A percentile compares a stretch with the other conserved stretches of the same genome.
Conservation (phyloP, 2,329 filamentous ascomycete species). For the Ceratocystis variospora region DNA sequence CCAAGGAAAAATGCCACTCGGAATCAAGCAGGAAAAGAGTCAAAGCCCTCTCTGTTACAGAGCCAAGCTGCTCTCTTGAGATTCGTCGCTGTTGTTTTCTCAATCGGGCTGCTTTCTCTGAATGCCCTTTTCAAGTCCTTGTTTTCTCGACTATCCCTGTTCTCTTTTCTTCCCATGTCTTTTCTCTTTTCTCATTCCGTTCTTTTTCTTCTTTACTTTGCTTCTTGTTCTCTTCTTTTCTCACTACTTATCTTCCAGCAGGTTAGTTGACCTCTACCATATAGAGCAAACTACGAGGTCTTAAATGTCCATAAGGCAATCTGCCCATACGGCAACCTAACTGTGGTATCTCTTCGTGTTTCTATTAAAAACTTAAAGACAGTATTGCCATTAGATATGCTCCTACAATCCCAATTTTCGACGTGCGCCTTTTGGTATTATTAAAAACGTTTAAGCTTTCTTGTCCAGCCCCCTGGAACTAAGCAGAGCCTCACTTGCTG, state of each 20-base stretch:
- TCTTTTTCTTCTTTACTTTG: background rate
- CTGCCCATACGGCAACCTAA: no score
- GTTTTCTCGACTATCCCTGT: background rate
- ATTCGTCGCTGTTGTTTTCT: background rate
- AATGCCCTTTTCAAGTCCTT: background rate
- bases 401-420: conserved; percentile 2
- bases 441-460: background rate
- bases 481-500: background rate
- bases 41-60: background rate
- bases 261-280: background rate
- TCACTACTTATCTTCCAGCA: background rate
- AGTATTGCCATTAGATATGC: background rate
- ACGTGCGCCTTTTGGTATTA: background rate
- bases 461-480: background rate
- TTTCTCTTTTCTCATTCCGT: background rate
- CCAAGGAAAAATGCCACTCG: background rate
- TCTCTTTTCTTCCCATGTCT: background rate
- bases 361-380: background rate
- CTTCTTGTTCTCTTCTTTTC: background rate
- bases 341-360: no score
- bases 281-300: background rate
- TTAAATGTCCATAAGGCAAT: no score
- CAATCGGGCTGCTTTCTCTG: background rate
- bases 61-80: background rate
- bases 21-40: background rate